Percentiles rank a stretch among this genome's conserved stretches.
phyloP scores from a whole-genome alignment of 2,329 filamentous ascomycete species.

The Teratosphaeria nubilosa region DNA sequence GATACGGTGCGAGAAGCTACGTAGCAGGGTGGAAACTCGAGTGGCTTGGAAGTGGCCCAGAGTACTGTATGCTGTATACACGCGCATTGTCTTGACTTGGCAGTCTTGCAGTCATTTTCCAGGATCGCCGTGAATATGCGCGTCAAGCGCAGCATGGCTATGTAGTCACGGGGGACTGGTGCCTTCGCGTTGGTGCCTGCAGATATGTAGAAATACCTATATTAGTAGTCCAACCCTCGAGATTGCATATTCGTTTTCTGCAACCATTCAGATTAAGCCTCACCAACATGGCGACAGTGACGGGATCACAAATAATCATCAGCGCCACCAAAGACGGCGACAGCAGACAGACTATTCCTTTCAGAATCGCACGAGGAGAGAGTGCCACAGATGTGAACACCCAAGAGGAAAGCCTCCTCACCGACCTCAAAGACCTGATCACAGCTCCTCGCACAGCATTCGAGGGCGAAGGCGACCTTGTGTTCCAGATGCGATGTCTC shows the following conservation, averaged over 20 bases:
- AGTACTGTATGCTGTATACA: not conserved
- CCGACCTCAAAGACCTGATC: not conserved
- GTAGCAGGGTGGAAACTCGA: not conserved
- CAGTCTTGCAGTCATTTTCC: not conserved
- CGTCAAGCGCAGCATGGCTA: not conserved
- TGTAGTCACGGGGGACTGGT: not conserved
- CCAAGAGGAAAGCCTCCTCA: not conserved
- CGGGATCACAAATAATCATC: not conserved
- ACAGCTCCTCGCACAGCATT: not conserved
- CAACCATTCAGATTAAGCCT: not conserved
- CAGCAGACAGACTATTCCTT: not conserved
- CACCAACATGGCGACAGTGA: not conserved
- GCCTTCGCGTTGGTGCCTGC: not conserved
- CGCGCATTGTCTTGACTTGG: not conserved
- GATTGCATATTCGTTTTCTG: not conserved
- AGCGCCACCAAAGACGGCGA: not conserved
- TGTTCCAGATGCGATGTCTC: not conserved
- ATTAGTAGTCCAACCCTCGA: not conserved
- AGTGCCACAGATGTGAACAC: not conserved
- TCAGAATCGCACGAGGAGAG: not conserved
- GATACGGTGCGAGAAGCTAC: not conserved
- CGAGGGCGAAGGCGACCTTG: not conserved
- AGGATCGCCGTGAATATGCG: not conserved
- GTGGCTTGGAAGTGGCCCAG: not conserved
- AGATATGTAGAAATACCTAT: not conserved